phyloP scores from a whole-genome alignment of 1,284 basidiomycete species.

The Pascua guehoae region DNA sequence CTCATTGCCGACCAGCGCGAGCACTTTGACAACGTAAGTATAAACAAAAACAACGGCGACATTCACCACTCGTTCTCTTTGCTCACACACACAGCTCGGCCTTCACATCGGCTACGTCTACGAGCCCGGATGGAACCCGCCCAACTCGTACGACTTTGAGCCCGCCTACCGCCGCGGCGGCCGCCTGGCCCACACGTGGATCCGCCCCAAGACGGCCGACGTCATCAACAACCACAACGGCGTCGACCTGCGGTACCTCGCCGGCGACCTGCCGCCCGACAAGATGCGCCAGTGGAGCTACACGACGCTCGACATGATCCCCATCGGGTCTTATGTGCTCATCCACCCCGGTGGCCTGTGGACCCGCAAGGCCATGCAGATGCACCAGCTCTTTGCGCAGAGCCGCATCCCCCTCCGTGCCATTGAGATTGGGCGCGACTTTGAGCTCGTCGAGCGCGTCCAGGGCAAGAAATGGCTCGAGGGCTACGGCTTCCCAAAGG shows the following conservation, averaged over 20 bases:
- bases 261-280: constrained; percentile 11
- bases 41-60: too few species aligned
- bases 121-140: constrained; percentile 14
- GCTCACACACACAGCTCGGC: constrained; percentile 10
- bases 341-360: constrained; percentile 13
- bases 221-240: constrained; percentile 6
- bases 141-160: constrained; percentile 10
- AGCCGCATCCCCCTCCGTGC: constrained; percentile 2
- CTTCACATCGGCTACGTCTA: constrained; percentile 31
- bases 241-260: constrained; percentile 22
- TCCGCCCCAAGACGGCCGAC: constrained; percentile 6
- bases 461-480: constrained; percentile 17
- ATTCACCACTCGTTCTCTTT: not conserved
- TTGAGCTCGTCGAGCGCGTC: constrained; percentile 20
- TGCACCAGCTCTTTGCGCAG: constrained; percentile 6
- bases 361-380: constrained; percentile 8
- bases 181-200: constrained; percentile 23
- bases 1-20: constrained; percentile 23
- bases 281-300: constrained; percentile 17
- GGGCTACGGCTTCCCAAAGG: constrained; percentile 14
- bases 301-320: constrained; percentile 20
- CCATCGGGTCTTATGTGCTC: constrained; percentile 10
- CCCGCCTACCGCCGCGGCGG: constrained; percentile 21
- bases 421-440: constrained; percentile 19
- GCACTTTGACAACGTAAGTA: constrained; percentile 30